Conservation (phyloP, 2,329 filamentous ascomycete species). For the Lasiodiplodia citricola region DNA sequence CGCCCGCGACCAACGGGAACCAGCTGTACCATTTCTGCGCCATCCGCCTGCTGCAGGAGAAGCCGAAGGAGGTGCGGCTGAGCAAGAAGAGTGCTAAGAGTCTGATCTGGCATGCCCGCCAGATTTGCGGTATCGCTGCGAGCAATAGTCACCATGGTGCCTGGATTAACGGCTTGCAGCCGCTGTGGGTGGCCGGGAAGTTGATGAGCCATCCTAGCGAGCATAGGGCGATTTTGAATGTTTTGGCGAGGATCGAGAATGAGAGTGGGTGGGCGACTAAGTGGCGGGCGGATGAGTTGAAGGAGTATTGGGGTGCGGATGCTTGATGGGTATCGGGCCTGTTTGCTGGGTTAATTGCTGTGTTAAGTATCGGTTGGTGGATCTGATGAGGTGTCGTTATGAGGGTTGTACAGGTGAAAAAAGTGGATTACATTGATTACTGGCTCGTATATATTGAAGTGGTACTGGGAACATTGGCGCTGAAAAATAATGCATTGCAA, state of each 20-base stretch:
- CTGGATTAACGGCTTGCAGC: conserved; percentile 46
- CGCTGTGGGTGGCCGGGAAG: conserved; percentile 56
- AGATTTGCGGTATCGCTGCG: conserved; percentile 54
- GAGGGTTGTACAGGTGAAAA: no score
- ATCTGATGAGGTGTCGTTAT: no score
- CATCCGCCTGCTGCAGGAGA: conserved; percentile 31
- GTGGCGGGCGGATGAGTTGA: conserved; percentile 60
- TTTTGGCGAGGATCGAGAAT: conserved; percentile 56
- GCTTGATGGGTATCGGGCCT: not conserved
- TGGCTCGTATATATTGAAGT: no score
- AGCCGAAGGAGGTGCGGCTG: conserved; percentile 35
- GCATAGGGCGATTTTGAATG: conserved; percentile 54
- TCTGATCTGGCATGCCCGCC: conserved; percentile 55
- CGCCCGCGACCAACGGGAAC: conserved; percentile 31
- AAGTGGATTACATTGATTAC: no score
- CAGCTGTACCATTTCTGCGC: conserved; percentile 32
- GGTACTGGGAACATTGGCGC: no score
- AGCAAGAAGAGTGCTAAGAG: conserved; percentile 33
- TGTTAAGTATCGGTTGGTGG: no score
- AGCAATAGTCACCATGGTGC: conserved; percentile 53
- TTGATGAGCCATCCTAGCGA: conserved; percentile 52
- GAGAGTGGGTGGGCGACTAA: conserved; percentile 60
- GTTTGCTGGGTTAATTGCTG: not conserved
- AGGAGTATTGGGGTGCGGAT: conserved; percentile 54
- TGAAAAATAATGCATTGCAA: no score